Evolutionary conservation across 768 basidiomycete genomes (phyloP), one percentile per base, ranked within the genome.

Genomic region (Trametes sanguinea): DNA sequence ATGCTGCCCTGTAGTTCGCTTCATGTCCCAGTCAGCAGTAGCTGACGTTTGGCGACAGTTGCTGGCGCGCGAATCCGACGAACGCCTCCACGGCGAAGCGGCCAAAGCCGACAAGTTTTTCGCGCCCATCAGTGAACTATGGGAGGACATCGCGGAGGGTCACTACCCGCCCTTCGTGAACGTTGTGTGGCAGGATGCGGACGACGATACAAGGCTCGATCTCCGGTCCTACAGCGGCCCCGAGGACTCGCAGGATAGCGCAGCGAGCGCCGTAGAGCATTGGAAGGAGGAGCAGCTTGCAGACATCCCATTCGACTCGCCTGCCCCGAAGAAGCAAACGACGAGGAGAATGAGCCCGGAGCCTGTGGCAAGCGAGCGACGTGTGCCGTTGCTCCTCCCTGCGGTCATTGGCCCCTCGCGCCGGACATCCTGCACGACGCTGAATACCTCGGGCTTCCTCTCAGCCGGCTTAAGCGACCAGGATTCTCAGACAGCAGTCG

Each of bases 61-160:
- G 1, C n/a, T 51, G 6, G 48, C 44, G 2, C 5, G 6, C 30
- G 48, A 66, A n/a, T 51, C 57, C 2, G 45, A 44, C 11, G 51
- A 63, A 40, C 61, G 65, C 8, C 47, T 63, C 8, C 54, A 57
- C 30, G 65, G 65, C 8, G 11, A 32, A 4, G 9, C 3, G 8
- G 32, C 51, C 7, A 60, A 63, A 27, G 33, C 40, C 2, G 61
- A 66, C 13, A 29, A 57, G 1, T 66, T 66, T 51, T 58, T 66
- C 30, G 48, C 52, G 6, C 54, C 65, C 7, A 7, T 66, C 4
- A 3, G 37, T 5, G 65, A 52, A 14, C 13, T 51, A 4, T 66
- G 65, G 65, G 58, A 53, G 16, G 61, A 66, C 14, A 57, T 66
- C 42, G 65, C 57, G 3, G 51, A 51, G 4, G 37, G 42, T 27